A percentile compares a stretch with the other conserved stretches of the same genome.
Evolutionary conservation across 148 eudicot genomes (phyloP).

Genomic region (Polygonum maritimum): DNA sequence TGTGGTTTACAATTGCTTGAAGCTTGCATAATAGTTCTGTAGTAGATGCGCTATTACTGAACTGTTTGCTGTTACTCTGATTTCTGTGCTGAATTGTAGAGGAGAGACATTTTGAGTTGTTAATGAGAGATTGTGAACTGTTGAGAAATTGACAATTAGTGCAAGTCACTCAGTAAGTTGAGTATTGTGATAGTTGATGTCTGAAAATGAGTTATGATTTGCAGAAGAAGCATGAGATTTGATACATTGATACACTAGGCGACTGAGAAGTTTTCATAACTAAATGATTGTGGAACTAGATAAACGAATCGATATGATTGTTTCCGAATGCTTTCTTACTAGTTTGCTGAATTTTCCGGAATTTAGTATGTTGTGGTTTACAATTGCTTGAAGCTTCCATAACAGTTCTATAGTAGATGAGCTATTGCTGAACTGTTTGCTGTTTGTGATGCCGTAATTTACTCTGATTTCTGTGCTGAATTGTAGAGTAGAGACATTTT

Average conservation of each 20-base stretch:
- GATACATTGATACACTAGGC: not conserved
- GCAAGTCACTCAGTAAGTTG: not conserved
- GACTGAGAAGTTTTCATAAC: not conserved
- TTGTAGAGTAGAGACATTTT: not conserved
- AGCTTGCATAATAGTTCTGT: not conserved
- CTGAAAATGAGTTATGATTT: not conserved
- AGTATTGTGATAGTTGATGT: not conserved
- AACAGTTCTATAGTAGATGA: not conserved
- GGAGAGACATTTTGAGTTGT: not conserved
- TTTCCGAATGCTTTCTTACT: not conserved
- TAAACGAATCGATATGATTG: not conserved
- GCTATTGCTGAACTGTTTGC: not conserved
- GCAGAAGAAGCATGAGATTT: not conserved
- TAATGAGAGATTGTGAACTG: not conserved
- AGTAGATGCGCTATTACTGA: not conserved
- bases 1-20: not conserved
- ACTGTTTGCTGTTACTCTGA: not conserved
- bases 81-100: not conserved
- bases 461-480: not conserved
- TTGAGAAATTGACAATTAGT: not conserved
- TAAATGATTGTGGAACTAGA: not conserved
- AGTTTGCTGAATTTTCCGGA: not conserved
- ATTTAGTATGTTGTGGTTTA: not conserved
- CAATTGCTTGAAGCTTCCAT: not conserved
- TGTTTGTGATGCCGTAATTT: not conserved